Evolutionary conservation across 371 early-diverging fungal genomes (phyloP).

Genomic region (Smittium culicis): DNA sequence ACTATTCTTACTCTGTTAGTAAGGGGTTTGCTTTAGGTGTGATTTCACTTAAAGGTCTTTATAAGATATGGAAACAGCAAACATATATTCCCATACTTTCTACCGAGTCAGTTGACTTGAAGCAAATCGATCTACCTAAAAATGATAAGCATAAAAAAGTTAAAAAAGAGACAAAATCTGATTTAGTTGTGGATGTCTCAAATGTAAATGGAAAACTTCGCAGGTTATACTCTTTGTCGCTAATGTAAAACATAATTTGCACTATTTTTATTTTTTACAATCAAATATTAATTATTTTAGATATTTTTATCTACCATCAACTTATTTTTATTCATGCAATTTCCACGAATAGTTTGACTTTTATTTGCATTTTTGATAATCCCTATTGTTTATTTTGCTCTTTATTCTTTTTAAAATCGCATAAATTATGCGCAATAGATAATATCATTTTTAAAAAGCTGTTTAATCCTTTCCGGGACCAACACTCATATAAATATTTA

Average conservation of each 20-base stretch:
- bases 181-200: slow-evolving; percentile 2
- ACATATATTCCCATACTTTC: no score
- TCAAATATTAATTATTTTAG: neutral
- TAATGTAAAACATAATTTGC: neutral
- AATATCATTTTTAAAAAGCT: no score
- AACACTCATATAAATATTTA: no score
- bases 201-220: slow-evolving; percentile 7
- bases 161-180: neutral
- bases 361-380: no score
- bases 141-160: no score
- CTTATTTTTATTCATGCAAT: no score
- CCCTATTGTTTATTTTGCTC: no score
- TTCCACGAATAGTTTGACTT: no score
- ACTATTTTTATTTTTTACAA: neutral
- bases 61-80: slow-evolving; percentile 9
- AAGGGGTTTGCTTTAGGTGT: slow-evolving; percentile 35
- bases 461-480: no score
- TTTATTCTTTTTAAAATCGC: no score
- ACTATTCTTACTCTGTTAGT: slow-evolving; percentile 35
- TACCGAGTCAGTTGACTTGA: neutral
- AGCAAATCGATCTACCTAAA: neutral
- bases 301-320: no score
- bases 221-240: neutral
- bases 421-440: no score
- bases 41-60: slow-evolving; percentile 32